These are phyloP conservation scores for Thuja plicata DNA, from an alignment of 83 land plant genomes.

Conservation along the genomic window DNA sequence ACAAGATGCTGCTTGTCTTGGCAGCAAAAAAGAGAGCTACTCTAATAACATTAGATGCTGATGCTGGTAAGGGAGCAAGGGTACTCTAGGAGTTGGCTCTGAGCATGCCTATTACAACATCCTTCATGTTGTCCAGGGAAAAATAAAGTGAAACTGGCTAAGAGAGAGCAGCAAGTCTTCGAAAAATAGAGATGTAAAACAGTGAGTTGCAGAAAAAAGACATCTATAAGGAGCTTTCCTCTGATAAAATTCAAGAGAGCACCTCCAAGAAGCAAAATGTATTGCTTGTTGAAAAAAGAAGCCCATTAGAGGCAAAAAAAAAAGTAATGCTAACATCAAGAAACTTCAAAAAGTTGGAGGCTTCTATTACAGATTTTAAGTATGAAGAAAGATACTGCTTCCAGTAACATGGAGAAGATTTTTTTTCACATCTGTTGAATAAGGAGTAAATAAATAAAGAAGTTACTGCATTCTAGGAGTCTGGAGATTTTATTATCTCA, in stretches of 20 bases:
- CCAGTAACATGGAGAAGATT: conserved; percentile 30
- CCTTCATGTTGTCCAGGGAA: conserved; percentile 36
- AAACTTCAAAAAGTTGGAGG: conserved; percentile 83
- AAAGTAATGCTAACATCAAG: conserved; percentile 78
- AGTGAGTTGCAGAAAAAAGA: conserved; percentile 39
- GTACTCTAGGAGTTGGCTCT: conserved; percentile 20
- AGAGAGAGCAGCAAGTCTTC: conserved; percentile 40
- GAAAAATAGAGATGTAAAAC: conserved; percentile 37
- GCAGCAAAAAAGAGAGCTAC: conserved; percentile 27
- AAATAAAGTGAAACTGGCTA: conserved; percentile 37
- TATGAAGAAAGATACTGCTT: conserved; percentile 40
- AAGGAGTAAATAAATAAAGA: conserved; percentile 42
- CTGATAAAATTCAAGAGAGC: conserved; percentile 60
- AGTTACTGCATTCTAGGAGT: conserved; percentile 32
- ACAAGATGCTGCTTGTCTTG: conserved; percentile 18
- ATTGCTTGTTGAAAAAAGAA: conserved; percentile 56
- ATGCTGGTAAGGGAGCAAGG: conserved; percentile 40
- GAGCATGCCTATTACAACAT: conserved; percentile 31
- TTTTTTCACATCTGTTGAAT: conserved; percentile 27
- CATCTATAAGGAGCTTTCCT: conserved; percentile 66
- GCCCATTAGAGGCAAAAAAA: conserved; percentile 78
- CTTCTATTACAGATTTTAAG: conserved; percentile 71
- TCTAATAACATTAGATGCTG: conserved; percentile 27
- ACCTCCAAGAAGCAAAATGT: conserved; percentile 51
- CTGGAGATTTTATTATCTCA: conserved; percentile 31